Conservation (phyloP, 2,329 filamentous ascomycete species). For the Colletotrichum camelliae region DNA sequence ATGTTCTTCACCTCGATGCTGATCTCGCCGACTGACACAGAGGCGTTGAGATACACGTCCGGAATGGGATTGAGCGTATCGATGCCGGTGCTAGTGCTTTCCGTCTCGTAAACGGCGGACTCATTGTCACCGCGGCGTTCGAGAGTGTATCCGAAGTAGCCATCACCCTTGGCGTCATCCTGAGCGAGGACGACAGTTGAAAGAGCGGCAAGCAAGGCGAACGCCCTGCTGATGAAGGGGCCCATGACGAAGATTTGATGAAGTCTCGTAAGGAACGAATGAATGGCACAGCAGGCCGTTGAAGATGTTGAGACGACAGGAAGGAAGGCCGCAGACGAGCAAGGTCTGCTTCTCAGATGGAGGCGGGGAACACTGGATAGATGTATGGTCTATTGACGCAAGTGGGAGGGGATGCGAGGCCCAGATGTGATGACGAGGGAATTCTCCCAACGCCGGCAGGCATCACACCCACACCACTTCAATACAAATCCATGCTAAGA, state of each 20-base stretch:
- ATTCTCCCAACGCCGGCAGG: background rate
- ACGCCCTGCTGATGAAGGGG: constrained; percentile 4
- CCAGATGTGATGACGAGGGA: background rate
- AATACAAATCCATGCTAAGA: background rate
- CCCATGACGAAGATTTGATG: background rate
- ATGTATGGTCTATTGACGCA: constrained; percentile 1
- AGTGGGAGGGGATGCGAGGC: background rate
- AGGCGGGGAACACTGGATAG: constrained; percentile 1
- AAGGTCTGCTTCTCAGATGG: background rate
- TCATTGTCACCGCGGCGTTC: constrained; percentile 54
- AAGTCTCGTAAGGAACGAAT: background rate
- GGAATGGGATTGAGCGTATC: constrained; percentile 50
- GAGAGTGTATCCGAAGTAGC: constrained; percentile 63
- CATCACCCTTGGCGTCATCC: constrained; percentile 33
- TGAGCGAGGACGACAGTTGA: constrained; percentile 34
- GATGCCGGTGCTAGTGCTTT: constrained; percentile 49
- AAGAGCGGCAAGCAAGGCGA: constrained; percentile 31
- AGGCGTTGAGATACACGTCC: constrained; percentile 66
- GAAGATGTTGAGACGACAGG: background rate
- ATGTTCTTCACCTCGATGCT: constrained; percentile 64
- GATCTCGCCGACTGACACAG: constrained; percentile 62
- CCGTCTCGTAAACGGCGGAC: constrained; percentile 59
- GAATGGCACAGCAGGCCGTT: constrained; percentile 3
- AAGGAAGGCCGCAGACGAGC: background rate
- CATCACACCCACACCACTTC: background rate